Evolutionary conservation across 768 basidiomycete species (phyloP), one percentile per base, ranked within the genome.

Genomic region (Leccinum fibrillosum): DNA sequence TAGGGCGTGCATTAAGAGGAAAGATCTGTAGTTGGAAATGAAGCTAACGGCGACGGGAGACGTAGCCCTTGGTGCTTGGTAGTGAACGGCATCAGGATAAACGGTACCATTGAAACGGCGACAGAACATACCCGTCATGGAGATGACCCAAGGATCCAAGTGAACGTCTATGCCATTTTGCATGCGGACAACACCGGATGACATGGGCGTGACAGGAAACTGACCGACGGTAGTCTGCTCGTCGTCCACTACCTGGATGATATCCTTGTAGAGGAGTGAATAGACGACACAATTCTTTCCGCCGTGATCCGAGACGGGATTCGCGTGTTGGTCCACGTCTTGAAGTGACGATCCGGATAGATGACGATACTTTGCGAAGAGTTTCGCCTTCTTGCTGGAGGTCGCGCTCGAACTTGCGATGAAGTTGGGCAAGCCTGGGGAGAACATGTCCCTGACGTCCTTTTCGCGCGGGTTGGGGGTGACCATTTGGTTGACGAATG

Each of bases 241-340:
- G 12, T 61, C 57, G 30, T 52, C 49, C 6, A 26, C 25, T 4
- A 62, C 61, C 11, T 56, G 21, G 52, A 64, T 47, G n/a, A 61
- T 1, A 3, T 60, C 34, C 32, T 37, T 53, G 21, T 63, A 63
- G 15, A 48, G 7, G 34, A 67, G 66, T 23, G 66, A 67, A 51
- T 61, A 63, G 26, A 67, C 55, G 21, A 67, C 51, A 23, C 66
- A 68, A 30, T 66, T 65, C 42, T 64, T 67, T 23, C 66, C 66
- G 3, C 63, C 66, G 5, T 37, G 9, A n/a, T 56, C 6, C 19
- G 59, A 59, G 25, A 54, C 48, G 1, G 64, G 60, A 25, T 63
- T 62, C 1, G 65, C 60, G 17, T 56, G 52, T 21, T 59, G 50
- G 37, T 62, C 57, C 2, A 66, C 65, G 35, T 49, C 59, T 15